Conservation (phyloP, 345 rosid genomes). For the Eucalyptus paniculata region DNA sequence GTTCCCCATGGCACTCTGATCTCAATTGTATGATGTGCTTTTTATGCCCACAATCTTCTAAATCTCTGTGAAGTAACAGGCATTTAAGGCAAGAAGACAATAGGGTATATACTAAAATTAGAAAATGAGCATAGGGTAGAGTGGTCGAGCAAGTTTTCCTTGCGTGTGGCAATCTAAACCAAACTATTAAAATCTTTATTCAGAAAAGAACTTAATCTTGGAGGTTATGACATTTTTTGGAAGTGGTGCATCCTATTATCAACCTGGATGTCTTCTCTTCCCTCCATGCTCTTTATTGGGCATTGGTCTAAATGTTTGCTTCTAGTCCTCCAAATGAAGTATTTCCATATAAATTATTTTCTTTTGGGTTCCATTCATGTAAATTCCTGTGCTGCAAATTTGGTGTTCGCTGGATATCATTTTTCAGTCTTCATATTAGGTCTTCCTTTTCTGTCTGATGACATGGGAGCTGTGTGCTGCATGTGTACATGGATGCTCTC, state of each 20-base stretch:
- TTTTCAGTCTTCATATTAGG: background rate
- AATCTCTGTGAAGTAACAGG: background rate
- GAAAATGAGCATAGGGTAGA: background rate
- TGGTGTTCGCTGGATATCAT: background rate
- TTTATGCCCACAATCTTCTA: background rate
- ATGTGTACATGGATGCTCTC: background rate
- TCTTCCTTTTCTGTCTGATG: background rate
- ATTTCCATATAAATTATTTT: background rate
- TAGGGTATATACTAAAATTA: background rate
- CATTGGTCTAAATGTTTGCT: background rate
- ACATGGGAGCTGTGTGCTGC: background rate
- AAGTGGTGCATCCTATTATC: background rate
- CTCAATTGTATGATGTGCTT: background rate
- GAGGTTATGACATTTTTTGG: background rate
- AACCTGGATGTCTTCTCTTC: background rate
- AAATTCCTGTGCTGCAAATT: background rate
- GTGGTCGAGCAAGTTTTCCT: background rate
- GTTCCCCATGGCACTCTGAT: background rate
- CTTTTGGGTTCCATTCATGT: background rate
- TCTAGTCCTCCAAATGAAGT: background rate
- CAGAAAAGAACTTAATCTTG: background rate
- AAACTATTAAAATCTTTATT: background rate
- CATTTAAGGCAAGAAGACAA: background rate
- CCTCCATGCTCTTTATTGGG: background rate
- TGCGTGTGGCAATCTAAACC: background rate